Conservation (phyloP, 31 red algal species). For the Endocladia muricata region DNA sequence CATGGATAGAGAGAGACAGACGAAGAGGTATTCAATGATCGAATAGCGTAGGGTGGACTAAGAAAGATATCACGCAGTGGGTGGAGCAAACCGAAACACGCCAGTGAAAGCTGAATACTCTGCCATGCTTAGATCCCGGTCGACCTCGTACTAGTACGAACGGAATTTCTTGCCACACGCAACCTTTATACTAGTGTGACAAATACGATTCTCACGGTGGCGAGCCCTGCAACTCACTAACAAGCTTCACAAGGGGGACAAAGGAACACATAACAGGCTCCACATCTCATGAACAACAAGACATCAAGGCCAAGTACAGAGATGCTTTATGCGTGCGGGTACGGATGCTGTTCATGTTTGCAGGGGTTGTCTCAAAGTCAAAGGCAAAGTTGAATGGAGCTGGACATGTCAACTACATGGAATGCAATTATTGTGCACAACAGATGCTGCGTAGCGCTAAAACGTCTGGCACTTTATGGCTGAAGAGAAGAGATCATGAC, state of each 20-base stretch:
- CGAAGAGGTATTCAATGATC: too few relatives aligned
- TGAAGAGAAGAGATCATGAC: neutral
- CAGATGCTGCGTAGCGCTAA: neutral
- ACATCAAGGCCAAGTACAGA: neutral
- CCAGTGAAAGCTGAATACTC: neutral
- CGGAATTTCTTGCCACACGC: neutral
- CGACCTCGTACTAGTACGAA: neutral
- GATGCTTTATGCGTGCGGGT: neutral
- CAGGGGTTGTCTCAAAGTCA: neutral
- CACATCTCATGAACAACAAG: neutral
- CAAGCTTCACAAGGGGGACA: neutral
- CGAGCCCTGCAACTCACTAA: conserved; percentile 1
- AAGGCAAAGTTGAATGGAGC: neutral
- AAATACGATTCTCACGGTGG: neutral
- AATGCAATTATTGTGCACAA: neutral
- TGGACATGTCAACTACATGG: conserved; percentile 4
- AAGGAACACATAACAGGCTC: neutral
- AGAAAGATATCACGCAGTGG: neutral
- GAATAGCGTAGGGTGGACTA: too few relatives aligned
- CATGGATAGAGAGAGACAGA: neutral
- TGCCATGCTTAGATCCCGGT: neutral
- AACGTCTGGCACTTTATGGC: neutral
- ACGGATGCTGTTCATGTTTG: neutral
- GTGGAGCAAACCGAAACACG: neutral
- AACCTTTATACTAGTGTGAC: neutral